Evolutionary conservation across 2,329 filamentous ascomycete genomes (phyloP).

Genomic region (Chaetothyriales sp.): DNA sequence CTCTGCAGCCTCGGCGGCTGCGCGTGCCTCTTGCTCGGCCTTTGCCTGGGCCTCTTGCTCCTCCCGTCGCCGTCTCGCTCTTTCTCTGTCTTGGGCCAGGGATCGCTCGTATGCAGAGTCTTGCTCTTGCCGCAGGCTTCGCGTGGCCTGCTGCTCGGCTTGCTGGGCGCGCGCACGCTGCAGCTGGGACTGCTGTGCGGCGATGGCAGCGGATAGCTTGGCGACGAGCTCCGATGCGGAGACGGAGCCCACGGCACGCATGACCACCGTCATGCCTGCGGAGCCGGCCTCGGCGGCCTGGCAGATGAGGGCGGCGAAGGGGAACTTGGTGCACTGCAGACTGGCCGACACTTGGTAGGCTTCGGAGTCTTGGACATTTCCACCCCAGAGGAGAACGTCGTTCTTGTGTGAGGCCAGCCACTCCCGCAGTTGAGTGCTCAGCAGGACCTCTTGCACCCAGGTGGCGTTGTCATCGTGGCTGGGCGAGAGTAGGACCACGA

Average conservation of each 20-base stretch:
- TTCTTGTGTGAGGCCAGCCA: slow-evolving; percentile 64
- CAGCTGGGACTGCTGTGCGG: slow-evolving; percentile 63
- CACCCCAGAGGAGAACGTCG: slow-evolving; percentile 80
- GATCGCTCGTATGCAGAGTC: slow-evolving; percentile 89
- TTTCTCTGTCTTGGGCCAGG: slow-evolving; percentile 73
- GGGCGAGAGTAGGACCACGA: slow-evolving; percentile 78
- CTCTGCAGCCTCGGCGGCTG: slow-evolving; percentile 37
- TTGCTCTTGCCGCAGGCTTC: slow-evolving; percentile 72
- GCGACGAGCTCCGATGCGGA: slow-evolving; percentile 57
- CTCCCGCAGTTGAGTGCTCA: slow-evolving; percentile 57
- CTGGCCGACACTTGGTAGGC: slow-evolving; percentile 85
- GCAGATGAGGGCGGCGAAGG: slow-evolving; percentile 73
- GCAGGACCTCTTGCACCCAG: slow-evolving; percentile 71
- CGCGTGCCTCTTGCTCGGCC: slow-evolving; percentile 47
- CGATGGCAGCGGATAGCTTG: slow-evolving; percentile 60
- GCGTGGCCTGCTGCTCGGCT: slow-evolving; percentile 65
- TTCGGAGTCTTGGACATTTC: slow-evolving; percentile 83
- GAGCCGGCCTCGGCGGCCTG: slow-evolving; percentile 61
- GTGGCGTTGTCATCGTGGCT: slow-evolving; percentile 84
- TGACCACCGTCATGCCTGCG: slow-evolving; percentile 79
- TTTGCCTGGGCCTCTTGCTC: slow-evolving; percentile 53
- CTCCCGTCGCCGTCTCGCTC: slow-evolving; percentile 61
- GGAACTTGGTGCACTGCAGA: slow-evolving; percentile 81
- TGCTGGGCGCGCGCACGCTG: slow-evolving; percentile 61
- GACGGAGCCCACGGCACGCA: slow-evolving; percentile 61